phyloP scores from a whole-genome alignment of 441 rosid species.

The Raphanus hybrid region DNA sequence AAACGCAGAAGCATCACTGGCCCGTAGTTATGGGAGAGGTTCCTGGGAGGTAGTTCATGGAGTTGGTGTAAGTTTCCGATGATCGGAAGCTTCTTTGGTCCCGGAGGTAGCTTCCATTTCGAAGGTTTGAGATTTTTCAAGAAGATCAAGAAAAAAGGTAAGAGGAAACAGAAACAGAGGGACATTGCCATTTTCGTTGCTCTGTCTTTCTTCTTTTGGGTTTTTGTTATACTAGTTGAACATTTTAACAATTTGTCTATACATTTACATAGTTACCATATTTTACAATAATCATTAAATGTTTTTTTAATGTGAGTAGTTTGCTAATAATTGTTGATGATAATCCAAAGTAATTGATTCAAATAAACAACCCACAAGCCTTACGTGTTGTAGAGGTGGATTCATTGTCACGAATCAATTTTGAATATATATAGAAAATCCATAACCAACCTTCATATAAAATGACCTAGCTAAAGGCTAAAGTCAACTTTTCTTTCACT shows the following conservation, averaged over 20 bases:
- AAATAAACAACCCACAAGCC: not conserved
- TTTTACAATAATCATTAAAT: not conserved
- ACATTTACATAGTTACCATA: not conserved
- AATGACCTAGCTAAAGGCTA: not conserved
- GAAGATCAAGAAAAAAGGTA: constrained; percentile 11
- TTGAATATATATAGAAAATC: not conserved
- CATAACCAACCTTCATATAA: not conserved
- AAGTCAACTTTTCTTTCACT: not conserved
- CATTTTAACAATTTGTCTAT: not conserved
- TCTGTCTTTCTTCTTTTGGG: not conserved
- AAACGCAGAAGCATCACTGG: constrained; percentile 10
- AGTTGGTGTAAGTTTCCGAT: constrained; percentile 31
- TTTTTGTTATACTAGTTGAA: not conserved
- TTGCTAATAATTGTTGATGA: not conserved
- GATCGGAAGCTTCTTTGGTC: constrained; percentile 9
- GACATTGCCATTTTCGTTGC: not conserved
- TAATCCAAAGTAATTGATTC: not conserved
- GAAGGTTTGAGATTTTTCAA: constrained; percentile 6
- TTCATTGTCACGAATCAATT: not conserved
- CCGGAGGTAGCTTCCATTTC: constrained; percentile 25
- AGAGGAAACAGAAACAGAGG: constrained; percentile 6
- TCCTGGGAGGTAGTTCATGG: not conserved
- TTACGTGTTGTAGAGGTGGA: not conserved
- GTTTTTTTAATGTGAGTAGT: not conserved
- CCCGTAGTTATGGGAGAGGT: not conserved